Percentiles rank a stretch among this genome's conserved stretches.
phyloP scores from a whole-genome alignment of 2,329 filamentous ascomycete species.

The Colletotrichum musicola region DNA sequence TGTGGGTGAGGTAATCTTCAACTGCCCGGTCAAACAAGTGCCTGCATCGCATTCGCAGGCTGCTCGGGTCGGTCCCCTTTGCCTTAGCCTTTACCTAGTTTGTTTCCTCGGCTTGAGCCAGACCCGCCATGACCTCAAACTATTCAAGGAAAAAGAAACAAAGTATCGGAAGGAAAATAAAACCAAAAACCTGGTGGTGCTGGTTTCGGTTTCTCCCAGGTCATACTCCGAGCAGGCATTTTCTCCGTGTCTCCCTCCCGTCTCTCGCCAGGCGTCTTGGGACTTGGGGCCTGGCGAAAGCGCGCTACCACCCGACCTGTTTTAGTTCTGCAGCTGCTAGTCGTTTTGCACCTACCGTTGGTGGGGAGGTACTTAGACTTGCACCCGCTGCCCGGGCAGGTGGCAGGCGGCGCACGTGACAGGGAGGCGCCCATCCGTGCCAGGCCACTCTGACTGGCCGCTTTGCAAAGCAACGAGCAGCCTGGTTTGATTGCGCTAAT shows the following conservation, averaged over 20 bases:
- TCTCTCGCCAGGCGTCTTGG: too few species aligned
- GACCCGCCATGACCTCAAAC: conserved; percentile 5
- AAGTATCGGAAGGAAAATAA: neutral
- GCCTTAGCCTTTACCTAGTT: neutral
- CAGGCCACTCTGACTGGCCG: conserved; percentile 31
- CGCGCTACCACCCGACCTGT: neutral
- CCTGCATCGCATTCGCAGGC: neutral
- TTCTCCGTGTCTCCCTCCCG: neutral
- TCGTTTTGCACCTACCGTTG: too few species aligned
- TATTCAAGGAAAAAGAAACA: neutral
- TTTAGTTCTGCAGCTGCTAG: too few species aligned
- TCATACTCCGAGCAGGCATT: neutral
- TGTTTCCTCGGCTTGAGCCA: conserved; percentile 4
- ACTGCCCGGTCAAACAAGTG: neutral
- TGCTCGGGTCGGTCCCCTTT: conserved; percentile 1
- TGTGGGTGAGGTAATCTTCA: conserved; percentile 6
- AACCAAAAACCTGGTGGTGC: neutral
- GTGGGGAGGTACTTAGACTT: neutral
- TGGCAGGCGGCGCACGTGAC: conserved; percentile 28
- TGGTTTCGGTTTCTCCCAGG: neutral
- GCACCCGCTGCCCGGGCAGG: neutral
- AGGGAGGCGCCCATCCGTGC: conserved; percentile 10
- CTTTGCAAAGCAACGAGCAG: conserved; percentile 26
- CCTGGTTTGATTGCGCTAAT: conserved; percentile 40
- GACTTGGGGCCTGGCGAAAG: too few species aligned